Evolutionary conservation across 306 rosid species (phyloP).

Genomic region (Mimosa pudica): DNA sequence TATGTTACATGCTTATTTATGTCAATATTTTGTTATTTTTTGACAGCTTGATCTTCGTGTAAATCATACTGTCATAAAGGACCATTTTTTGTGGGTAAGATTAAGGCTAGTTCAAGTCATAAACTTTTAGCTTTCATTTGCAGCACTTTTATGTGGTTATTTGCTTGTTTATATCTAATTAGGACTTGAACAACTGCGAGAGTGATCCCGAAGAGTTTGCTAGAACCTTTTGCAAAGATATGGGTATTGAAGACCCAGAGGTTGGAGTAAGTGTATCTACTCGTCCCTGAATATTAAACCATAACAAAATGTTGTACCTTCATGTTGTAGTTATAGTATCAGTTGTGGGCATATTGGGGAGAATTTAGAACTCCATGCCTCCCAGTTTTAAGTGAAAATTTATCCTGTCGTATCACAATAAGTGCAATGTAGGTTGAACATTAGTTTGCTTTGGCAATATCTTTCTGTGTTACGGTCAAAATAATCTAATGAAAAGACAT

Average conservation of each 20-base stretch:
- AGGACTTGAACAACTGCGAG: conserved; percentile 95
- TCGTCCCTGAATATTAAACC: conserved; percentile 5
- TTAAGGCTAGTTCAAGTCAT: conserved; percentile 27
- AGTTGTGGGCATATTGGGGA: conserved; percentile 1
- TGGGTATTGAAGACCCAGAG: conserved; percentile 89
- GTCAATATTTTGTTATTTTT: conserved; percentile 9
- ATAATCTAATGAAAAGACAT: conserved; percentile 11
- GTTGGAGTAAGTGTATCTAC: conserved; percentile 75
- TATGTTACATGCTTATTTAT: background rate
- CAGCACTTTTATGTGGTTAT: conserved; percentile 17
- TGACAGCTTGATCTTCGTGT: conserved; percentile 90
- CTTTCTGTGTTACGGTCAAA: conserved; percentile 17
- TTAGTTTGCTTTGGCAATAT: background rate
- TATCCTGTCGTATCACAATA: conserved; percentile 4
- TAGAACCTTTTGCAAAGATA: conserved; percentile 76
- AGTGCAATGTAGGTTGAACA: conserved; percentile 4
- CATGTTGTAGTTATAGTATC: background rate
- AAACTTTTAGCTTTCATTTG: conserved; percentile 18
- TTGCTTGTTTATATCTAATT: conserved; percentile 33
- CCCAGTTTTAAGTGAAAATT: conserved; percentile 7
- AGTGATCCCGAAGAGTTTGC: conserved; percentile 98
- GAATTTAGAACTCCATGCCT: conserved; percentile 18
- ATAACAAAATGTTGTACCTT: conserved; percentile 6
- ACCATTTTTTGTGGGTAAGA: conserved; percentile 94
- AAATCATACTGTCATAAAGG: conserved; percentile 83